Percentiles rank a stretch among this genome's conserved stretches.
Evolutionary conservation across 495 filamentous ascomycete species (phyloP).

Genomic region (Penicillium robsamsonii): DNA sequence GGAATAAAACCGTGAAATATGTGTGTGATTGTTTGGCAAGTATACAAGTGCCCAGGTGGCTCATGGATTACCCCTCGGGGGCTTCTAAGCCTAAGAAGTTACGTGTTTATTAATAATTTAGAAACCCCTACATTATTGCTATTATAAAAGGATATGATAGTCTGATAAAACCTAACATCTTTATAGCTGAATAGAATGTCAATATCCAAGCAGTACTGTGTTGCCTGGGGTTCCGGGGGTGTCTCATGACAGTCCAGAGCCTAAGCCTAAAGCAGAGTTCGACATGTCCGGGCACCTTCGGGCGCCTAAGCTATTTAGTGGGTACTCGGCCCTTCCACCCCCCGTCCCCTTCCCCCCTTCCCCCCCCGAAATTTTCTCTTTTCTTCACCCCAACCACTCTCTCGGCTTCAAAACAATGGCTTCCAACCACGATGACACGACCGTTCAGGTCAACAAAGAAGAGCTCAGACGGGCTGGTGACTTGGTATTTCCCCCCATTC

Average conservation of each 20-base stretch:
- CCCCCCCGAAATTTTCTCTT: conserved; percentile 24
- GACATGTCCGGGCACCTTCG: conserved; percentile 13
- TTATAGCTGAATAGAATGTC: neutral
- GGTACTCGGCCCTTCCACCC: conserved; percentile 11
- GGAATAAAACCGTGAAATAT: neutral
- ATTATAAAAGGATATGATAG: neutral
- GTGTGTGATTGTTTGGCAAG: neutral
- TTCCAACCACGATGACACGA: conserved; percentile 34
- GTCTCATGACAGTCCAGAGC: conserved; percentile 7
- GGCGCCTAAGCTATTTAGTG: conserved; percentile 28
- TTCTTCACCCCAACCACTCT: conserved; percentile 11
- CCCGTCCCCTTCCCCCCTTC: conserved; percentile 8
- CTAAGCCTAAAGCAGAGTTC: conserved; percentile 31
- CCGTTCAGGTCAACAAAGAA: conserved; percentile 52
- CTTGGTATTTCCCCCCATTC: conserved; percentile 47
- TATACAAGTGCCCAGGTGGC: neutral
- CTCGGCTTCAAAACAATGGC: conserved; percentile 28
- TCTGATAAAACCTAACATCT: no score
- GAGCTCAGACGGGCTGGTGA: conserved; percentile 64
- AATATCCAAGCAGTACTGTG: neutral
- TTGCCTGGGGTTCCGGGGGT: neutral
- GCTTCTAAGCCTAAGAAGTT: neutral
- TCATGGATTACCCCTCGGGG: neutral
- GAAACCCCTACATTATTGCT: neutral
- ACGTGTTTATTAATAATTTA: neutral